Conservation (phyloP, 441 rosid species). For the Syzygium syzygioides region DNA sequence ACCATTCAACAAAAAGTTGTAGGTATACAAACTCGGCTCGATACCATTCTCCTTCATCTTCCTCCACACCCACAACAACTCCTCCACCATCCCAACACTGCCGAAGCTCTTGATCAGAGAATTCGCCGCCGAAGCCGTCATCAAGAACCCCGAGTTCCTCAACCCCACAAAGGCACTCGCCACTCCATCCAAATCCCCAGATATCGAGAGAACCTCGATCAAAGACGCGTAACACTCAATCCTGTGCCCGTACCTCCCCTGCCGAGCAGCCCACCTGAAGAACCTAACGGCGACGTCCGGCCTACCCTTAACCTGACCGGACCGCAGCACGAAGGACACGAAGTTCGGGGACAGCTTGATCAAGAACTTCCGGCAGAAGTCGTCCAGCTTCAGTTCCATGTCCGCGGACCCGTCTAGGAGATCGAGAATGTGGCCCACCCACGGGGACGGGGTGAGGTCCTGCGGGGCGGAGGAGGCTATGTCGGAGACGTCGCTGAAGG, state of each 20-base stretch:
- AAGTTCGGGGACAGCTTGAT: constrained; percentile 67
- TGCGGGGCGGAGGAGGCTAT: constrained; percentile 26
- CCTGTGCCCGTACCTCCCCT: neutral
- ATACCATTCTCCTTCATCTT: constrained; percentile 21
- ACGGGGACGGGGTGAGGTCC: constrained; percentile 53
- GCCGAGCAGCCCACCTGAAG: constrained; percentile 55
- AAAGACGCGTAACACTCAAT: constrained; percentile 43
- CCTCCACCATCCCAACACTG: constrained; percentile 58
- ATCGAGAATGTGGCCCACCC: constrained; percentile 51
- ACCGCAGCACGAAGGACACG: constrained; percentile 52
- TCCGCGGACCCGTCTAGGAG: constrained; percentile 53
- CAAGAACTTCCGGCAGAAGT: constrained; percentile 52
- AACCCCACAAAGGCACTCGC: constrained; percentile 4
- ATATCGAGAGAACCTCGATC: constrained; percentile 47
- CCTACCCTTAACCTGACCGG: constrained; percentile 34
- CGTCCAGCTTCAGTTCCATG: constrained; percentile 64
- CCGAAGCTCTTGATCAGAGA: constrained; percentile 21
- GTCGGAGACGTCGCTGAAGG: constrained; percentile 60
- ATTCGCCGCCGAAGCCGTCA: constrained; percentile 14
- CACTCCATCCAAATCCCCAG: constrained; percentile 38
- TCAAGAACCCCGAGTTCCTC: constrained; percentile 7
- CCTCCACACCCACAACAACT: constrained; percentile 25
- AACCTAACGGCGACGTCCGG: constrained; percentile 54
- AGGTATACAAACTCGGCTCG: constrained; percentile 19
- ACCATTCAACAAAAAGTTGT: constrained; percentile 46